Base-by-base conservation (phyloP, 495 filamentous ascomycete species). In the Penicillium lividum region DNA sequence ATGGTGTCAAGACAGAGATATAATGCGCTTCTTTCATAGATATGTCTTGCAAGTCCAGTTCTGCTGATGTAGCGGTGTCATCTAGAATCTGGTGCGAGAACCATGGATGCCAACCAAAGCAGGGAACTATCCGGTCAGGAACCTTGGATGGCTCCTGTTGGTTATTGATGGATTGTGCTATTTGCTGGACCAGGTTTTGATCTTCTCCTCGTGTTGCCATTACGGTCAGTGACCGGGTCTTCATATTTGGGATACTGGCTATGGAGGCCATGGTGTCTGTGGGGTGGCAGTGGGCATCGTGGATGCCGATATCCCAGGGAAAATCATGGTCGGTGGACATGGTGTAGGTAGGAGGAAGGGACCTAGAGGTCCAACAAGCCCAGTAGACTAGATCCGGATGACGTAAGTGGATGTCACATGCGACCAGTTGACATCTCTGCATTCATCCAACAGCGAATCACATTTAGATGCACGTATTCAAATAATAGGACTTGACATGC, bases 101-200 rank as follows among this genome's bases (percentile, higher is more conserved):
- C 94, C 94, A 98, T 1, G 95, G 95, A 71, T 98, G 94, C 92
- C 93, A 97, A n/a, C 94, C 94, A 75, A 97, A 98, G 30, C 86
- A 87, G 0, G 94, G 93, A 1, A 97, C 59, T 11, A 97, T 66
- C 15, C 61, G 67, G 10, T 63, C 60, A 31, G 52, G 0, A 6
- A 7, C 18, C 42, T 62, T 66, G 60, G 61, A 51, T 43, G 53
- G 8, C 15, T 31, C 31, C 15, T 29, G 11, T 36, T 33, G 51
- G 49, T 22, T 42, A 53, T 71, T 80, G 48, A 80, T 70, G 34
- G 70, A 62, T 28, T 78, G 71, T 3, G 92, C 88, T 51, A 88
- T 81, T 28, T 86, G 67, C 15, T 82, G 81, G 13, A 98, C 95
- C 18, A 98, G 84, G 8, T 87, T 78, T 72, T 98, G 94, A 71